A percentile compares a stretch with the other conserved stretches of the same genome.
These are phyloP conservation scores for Kalanchoe fedtschenkoi DNA, from an alignment of 164 flowering plant species.

Conservation along the genomic window DNA sequence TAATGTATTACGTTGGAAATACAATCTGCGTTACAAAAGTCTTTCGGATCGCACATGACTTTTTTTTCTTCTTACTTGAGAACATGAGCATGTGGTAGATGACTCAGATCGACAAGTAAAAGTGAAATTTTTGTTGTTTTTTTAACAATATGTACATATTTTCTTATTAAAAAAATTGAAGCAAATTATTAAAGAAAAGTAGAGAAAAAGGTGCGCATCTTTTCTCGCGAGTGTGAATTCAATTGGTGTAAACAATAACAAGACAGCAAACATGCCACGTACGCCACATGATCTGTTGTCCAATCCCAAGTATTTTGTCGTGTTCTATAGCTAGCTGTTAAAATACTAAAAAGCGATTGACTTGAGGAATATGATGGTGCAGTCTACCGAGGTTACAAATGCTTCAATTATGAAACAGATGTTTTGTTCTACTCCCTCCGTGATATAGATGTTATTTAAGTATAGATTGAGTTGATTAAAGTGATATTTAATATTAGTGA, in stretches of 20 bases:
- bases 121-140: too few relatives aligned
- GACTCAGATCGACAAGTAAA: not conserved
- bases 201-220: not conserved
- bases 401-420: too few relatives aligned
- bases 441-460: too few relatives aligned
- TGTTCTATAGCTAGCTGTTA: not conserved
- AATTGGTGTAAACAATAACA: not conserved
- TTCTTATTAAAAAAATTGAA: not conserved
- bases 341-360: not conserved
- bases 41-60: too few relatives aligned
- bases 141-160: too few relatives aligned
- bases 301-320: not conserved
- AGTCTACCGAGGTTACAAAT: too few relatives aligned
- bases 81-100: too few relatives aligned
- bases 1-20: not conserved
- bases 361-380: not conserved
- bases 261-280: slow-evolving; percentile 1
- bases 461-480: too few relatives aligned
- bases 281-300: slow-evolving; percentile 1
- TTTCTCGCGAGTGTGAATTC: not conserved
- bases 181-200: not conserved
- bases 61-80: too few relatives aligned
- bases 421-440: too few relatives aligned
- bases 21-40: not conserved
- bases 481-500: too few relatives aligned